A percentile compares a stretch with the other conserved stretches of the same genome.
Evolutionary conservation across 1,284 basidiomycete genomes (phyloP).

Genomic region (Ganoderma leucocontextum): DNA sequence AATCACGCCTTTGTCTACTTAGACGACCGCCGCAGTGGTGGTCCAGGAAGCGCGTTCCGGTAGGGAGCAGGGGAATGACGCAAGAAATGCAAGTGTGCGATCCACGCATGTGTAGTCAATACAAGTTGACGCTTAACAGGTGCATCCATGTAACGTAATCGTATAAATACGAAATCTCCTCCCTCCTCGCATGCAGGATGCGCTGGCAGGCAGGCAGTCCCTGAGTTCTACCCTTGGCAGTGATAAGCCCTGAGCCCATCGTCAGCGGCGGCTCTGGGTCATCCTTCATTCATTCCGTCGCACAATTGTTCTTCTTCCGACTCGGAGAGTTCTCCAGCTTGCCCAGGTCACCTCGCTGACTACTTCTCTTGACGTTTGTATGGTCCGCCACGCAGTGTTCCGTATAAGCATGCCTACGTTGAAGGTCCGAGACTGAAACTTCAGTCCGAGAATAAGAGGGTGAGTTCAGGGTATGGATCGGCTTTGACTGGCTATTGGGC

Average conservation of each 20-base stretch:
- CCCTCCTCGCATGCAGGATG: not conserved
- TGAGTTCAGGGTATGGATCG: not conserved
- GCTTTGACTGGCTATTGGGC: constrained; percentile 12
- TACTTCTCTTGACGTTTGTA: not conserved
- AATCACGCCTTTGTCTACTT: not conserved
- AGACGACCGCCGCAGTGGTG: not conserved
- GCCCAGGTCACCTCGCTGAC: not conserved
- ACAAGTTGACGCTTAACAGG: not conserved
- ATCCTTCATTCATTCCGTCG: no score
- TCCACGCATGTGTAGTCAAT: not conserved
- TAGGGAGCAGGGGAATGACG: not conserved
- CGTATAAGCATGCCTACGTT: not conserved
- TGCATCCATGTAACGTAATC: no score
- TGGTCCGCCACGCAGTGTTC: not conserved
- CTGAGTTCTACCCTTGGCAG: not conserved
- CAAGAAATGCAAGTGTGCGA: not conserved
- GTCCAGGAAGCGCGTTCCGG: not conserved
- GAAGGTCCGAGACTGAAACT: constrained; percentile 6
- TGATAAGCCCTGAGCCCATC: constrained; percentile 1
- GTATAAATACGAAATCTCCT: no score
- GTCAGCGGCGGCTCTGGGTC: no score
- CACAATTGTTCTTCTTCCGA: no score
- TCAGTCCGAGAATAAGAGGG: constrained; percentile 12
- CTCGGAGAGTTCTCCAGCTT: no score
- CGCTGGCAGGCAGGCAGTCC: not conserved